Base-by-base conservation (phyloP, 164 flowering plant species). In the Dillenia turbinata region DNA sequence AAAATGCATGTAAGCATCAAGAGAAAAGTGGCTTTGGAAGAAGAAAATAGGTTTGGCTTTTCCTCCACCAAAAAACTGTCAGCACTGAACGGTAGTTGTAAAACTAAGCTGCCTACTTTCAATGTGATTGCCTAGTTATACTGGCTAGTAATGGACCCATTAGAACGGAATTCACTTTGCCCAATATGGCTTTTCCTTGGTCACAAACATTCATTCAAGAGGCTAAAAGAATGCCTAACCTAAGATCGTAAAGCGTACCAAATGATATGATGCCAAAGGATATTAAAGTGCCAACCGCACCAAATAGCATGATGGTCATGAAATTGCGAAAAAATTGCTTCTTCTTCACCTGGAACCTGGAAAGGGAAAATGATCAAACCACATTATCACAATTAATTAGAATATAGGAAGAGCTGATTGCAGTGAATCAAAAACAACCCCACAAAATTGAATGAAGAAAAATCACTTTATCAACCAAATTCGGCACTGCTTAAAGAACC, bases 241-340 rank as follows among this genome's bases (percentile, higher is more conserved):
- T 19, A 64, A 50, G 53, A 45, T 22, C 15, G 44, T 13, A 53
- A 17, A 51, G 3, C 59, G 7, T 80, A 87, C 93, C 93, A 1
- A 70, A 33, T 26, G 93, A 79, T 61, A 87, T 77, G 68, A 83
- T 80, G 68, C 47, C 69, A 65, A 77, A 83, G 15, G 94, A 88
- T 77, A 88, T 85, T 54, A 88, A 59, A 62, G 94, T 88, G 26
- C 94, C 94, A 66, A 88, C 63, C 9, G 87, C 90, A 51, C 90
- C 90, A 69, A 88, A 85, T 56, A 85, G 73, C 77, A 73, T 77
- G 62, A 88, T 88, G 6, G 87, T 88, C 78, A 79, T 78, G 74
- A 88, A 80, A 74, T 88, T 88, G 69, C 83, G 87, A 57, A 88
- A 85, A 77, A 88, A 85, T 50, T 84, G 87, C 77, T 85, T 84